Conservation (phyloP, 192 early-diverging fungal genomes). For the Endogone sp. region DNA sequence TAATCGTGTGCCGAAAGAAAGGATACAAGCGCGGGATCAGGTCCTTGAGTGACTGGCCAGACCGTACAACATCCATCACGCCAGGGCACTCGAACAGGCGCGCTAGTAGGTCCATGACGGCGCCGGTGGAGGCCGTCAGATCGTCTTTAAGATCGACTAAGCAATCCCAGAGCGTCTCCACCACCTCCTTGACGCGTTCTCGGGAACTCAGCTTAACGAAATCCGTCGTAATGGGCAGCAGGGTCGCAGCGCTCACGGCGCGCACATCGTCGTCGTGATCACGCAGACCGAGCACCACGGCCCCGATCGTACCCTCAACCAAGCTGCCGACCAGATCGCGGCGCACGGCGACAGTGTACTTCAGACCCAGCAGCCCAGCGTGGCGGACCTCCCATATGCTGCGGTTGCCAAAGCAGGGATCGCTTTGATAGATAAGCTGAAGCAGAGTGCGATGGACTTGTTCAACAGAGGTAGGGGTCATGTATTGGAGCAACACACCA, state of each 20-base stretch:
- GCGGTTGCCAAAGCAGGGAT: conserved; percentile 27
- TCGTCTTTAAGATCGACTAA: conserved; percentile 88
- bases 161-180: conserved; percentile 83
- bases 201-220: conserved; percentile 64
- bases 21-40: conserved; percentile 87
- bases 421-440: conserved; percentile 60
- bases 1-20: conserved; percentile 93
- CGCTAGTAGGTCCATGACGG: conserved; percentile 90
- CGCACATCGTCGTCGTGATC: conserved; percentile 95
- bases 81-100: conserved; percentile 63
- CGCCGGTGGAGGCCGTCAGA: conserved; percentile 85
- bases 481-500: conserved; percentile 66
- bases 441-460: conserved; percentile 67
- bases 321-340: conserved; percentile 78
- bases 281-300: conserved; percentile 80
- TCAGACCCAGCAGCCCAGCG: conserved; percentile 87
- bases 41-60: conserved; percentile 47
- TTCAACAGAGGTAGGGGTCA: conserved; percentile 49
- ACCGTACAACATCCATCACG: conserved; percentile 50
- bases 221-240: conserved; percentile 81
- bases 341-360: conserved; percentile 92
- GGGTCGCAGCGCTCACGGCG: conserved; percentile 83
- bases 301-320: conserved; percentile 68
- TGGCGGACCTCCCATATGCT: conserved; percentile 91
- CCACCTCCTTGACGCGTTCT: conserved; percentile 65